phyloP scores from a whole-genome alignment of 345 rosid genomes.

The Acer saccharum region DNA sequence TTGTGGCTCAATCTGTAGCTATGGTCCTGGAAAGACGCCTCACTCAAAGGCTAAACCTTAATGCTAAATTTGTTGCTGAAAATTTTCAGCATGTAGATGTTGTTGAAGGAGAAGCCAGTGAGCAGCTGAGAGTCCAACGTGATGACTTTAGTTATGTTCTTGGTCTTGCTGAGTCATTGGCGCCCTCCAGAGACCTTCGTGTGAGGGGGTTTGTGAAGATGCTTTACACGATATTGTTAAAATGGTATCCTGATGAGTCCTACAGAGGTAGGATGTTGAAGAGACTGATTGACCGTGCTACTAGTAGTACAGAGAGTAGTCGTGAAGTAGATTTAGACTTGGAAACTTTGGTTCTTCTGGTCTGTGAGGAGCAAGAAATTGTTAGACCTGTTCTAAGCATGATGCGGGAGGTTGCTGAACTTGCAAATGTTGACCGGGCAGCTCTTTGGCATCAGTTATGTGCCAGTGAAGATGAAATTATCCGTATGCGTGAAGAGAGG shows the following conservation, averaged over 20 bases:
- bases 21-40: conserved; percentile 87
- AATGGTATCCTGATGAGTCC: conserved; percentile 84
- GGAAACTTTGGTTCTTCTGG: conserved; percentile 81
- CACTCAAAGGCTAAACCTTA: conserved; percentile 54
- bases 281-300: conserved; percentile 89
- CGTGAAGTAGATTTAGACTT: conserved; percentile 67
- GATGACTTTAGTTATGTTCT: conserved; percentile 79
- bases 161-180: conserved; percentile 92
- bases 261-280: conserved; percentile 75
- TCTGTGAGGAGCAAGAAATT: conserved; percentile 81
- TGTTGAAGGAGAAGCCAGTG: conserved; percentile 64
- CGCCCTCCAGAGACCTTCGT: conserved; percentile 65
- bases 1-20: conserved; percentile 73
- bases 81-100: conserved; percentile 58
- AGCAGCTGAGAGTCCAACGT: conserved; percentile 59
- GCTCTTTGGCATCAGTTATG: conserved; percentile 93
- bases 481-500: conserved; percentile 66
- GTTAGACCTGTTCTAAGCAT: conserved; percentile 71
- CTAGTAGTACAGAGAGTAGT: conserved; percentile 60
- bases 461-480: conserved; percentile 78
- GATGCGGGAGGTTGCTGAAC: conserved; percentile 89
- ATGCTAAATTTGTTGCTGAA: conserved; percentile 52
- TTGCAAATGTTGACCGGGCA: conserved; percentile 88
- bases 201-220: conserved; percentile 86
- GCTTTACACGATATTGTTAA: conserved; percentile 77